A percentile compares a stretch with the other conserved stretches of the same genome.
Evolutionary conservation across 768 basidiomycete species (phyloP).

Genomic region (Podaxis sp.): DNA sequence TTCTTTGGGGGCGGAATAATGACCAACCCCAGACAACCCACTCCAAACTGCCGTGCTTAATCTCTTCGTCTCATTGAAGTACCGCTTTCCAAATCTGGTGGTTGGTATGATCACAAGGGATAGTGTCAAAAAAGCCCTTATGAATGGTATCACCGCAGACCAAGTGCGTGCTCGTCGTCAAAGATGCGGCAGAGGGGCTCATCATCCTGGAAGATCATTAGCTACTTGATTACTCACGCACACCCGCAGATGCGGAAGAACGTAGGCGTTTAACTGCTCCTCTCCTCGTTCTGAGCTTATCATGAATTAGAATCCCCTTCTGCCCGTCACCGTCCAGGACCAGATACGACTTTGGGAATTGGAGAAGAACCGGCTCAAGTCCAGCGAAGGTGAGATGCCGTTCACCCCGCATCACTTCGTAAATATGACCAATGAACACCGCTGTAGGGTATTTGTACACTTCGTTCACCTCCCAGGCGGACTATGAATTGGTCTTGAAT

Average conservation of each 20-base stretch:
- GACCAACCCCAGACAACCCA: conserved; percentile 70
- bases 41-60: conserved; percentile 95
- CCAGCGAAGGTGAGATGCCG: conserved; percentile 69
- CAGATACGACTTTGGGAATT: conserved; percentile 98
- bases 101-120: conserved; percentile 94
- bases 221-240: conserved; percentile 90
- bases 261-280: conserved; percentile 34
- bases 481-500: conserved; percentile 83
- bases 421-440: conserved; percentile 21
- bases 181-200: not conserved
- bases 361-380: conserved; percentile 88
- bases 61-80: conserved; percentile 88
- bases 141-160: conserved; percentile 94
- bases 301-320: conserved; percentile 71
- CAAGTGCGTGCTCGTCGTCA: conserved; percentile 55
- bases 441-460: conserved; percentile 81
- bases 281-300: conserved; percentile 23
- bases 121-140: conserved; percentile 90
- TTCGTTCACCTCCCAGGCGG: conserved; percentile 80
- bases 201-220: conserved; percentile 71
- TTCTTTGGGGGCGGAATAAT: conserved; percentile 19
- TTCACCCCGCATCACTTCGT: conserved; percentile 18
- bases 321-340: conserved; percentile 97
- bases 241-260: conserved; percentile 98
- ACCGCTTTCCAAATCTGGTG: conserved; percentile 96